Evolutionary conservation across 2,329 filamentous ascomycete species (phyloP), one percentile per base, ranked within the genome.

Genomic region (Myriosclerotinia scirpicola): DNA sequence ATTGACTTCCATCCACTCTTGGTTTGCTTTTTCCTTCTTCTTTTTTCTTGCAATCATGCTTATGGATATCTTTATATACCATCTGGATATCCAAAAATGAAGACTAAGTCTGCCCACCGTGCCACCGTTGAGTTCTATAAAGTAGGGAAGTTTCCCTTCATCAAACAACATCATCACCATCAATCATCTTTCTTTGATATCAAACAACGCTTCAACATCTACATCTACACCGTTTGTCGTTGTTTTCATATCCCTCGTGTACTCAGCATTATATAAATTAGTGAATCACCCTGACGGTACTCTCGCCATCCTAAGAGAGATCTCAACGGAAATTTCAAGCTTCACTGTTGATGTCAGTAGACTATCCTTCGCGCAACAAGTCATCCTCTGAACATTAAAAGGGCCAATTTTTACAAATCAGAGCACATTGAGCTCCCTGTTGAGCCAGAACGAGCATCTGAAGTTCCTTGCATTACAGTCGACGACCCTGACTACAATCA

Each of bases 301-400:
- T 11, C 1, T 38, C 8, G 8, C 34, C n/a, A 60, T 11, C 15
- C 20, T 60, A 26, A 38, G 38, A 22, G 17, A 46, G 20, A 54
- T 61, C 38, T 61, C 38, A 7, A 6, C 22, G n/a, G n/a, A 59
- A 40, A 59, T 26, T 54, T 60, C 44, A 40, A 59, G 54, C 55
- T 70, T 60, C 11, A 59, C 68, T 65, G 70, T 73, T 72, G 72
- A 74, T 74, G 71, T 74, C 30, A 68, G 72, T 71, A 53, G 12
- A 36, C 44, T 36, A 38, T 44, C 34, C 17, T 44, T 12, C 12
- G 26, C 38, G 36, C 42, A 7, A 34, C 30, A 64, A n/a, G 58
- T 12, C 12, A 40, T 36, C 60, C 65, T 56, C 70, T 74, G 53
- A 73, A 64, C 34, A 34, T 53, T 48, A 22, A 34, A 68, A 73